Evolutionary conservation across 345 rosid species (phyloP).

Genomic region (Pistacia vera): DNA sequence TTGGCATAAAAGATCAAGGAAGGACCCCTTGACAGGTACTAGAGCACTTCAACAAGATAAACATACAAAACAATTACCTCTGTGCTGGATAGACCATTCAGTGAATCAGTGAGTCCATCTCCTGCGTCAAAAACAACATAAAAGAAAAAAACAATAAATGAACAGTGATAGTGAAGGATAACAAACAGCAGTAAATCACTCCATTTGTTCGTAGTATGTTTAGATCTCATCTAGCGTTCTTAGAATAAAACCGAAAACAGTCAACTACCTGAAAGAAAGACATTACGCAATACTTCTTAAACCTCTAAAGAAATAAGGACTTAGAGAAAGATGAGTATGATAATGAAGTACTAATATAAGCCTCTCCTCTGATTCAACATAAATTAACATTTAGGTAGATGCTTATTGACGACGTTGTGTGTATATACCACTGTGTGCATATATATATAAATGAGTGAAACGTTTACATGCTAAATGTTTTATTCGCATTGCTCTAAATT

Average conservation of each 20-base stretch:
- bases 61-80: conserved; percentile 49
- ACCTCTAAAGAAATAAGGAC: too few species aligned
- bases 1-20: not conserved
- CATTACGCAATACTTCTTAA: too few species aligned
- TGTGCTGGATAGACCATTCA: conserved; percentile 73
- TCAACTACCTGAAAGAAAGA: too few species aligned
- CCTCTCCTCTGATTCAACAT: too few species aligned
- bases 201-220: not conserved
- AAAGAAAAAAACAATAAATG: not conserved
- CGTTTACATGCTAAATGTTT: not conserved
- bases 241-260: too few species aligned
- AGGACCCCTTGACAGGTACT: not conserved
- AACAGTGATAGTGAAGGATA: not conserved
- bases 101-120: conserved; percentile 87
- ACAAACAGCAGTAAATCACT: too few species aligned
- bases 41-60: not conserved
- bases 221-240: not conserved
- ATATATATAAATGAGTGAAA: not conserved
- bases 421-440: too few species aligned
- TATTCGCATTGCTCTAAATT: not conserved
- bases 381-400: too few species aligned
- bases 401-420: too few species aligned
- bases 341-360: too few species aligned
- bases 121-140: conserved; percentile 45
- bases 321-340: too few species aligned